These are phyloP conservation scores for Beauveria australis DNA, from an alignment of 2,329 filamentous ascomycete genomes.

Conservation along the genomic window DNA sequence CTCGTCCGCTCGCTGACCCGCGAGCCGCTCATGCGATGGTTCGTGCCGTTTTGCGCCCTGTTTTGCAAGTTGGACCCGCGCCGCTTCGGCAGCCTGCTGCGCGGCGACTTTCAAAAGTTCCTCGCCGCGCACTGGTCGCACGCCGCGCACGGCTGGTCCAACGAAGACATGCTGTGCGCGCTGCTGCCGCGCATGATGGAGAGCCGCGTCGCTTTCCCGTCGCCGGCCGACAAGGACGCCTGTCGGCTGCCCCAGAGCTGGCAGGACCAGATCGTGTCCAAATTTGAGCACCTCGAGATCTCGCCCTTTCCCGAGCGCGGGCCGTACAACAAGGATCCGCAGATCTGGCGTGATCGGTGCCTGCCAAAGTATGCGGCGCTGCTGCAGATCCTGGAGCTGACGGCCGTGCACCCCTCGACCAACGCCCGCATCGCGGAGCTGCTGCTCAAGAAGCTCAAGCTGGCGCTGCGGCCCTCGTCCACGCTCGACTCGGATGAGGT, in stretches of 20 bases:
- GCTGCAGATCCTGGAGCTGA: constrained; percentile 53
- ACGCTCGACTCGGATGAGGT: constrained; percentile 53
- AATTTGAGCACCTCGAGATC: constrained; percentile 57
- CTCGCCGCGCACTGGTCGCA: constrained; percentile 66
- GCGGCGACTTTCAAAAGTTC: constrained; percentile 79
- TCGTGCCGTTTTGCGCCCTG: constrained; percentile 77
- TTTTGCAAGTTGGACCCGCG: constrained; percentile 65
- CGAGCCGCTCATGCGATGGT: constrained; percentile 60
- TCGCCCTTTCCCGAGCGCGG: constrained; percentile 58
- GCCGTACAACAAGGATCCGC: constrained; percentile 52
- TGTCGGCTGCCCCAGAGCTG: constrained; percentile 56
- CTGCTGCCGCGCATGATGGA: constrained; percentile 58
- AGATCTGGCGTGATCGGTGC: constrained; percentile 54
- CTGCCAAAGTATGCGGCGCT: constrained; percentile 61
- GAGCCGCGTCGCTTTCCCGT: constrained; percentile 47
- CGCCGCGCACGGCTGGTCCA: constrained; percentile 39
- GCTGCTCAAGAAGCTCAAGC: constrained; percentile 56
- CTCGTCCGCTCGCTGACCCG: constrained; percentile 58
- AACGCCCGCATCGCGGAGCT: constrained; percentile 58
- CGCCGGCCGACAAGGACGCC: constrained; percentile 41
- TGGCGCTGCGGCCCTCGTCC: constrained; percentile 54
- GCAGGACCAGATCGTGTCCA: constrained; percentile 64
- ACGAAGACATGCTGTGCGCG: constrained; percentile 62
- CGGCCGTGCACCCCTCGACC: constrained; percentile 57
- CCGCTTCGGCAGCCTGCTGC: constrained; percentile 70